Conservation (phyloP, 2,329 filamentous ascomycete genomes). For the Pezicula carpinea region DNA sequence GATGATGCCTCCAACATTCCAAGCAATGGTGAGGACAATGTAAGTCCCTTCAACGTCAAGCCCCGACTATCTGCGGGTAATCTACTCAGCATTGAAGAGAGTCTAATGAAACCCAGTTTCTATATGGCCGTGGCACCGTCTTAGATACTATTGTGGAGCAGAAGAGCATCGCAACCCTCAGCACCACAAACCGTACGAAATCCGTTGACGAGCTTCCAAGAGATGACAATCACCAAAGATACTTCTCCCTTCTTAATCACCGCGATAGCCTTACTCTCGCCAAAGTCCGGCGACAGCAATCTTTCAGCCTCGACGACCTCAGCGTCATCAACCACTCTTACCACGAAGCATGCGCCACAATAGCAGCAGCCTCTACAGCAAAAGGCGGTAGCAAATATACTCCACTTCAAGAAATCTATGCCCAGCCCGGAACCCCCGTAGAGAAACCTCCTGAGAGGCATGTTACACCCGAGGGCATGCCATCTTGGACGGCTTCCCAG, state of each 20-base stretch:
- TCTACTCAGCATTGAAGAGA: conserved; percentile 9
- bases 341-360: conserved; percentile 22
- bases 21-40: neutral
- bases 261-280: conserved; percentile 22
- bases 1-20: conserved; percentile 11
- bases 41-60: conserved; percentile 7
- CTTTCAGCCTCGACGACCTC: conserved; percentile 32
- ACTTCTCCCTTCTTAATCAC: conserved; percentile 19
- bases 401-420: conserved; percentile 25
- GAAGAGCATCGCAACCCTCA: conserved; percentile 32
- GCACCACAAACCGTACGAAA: conserved; percentile 19
- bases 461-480: conserved; percentile 27
- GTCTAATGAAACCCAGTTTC: conserved; percentile 23
- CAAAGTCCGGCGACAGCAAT: conserved; percentile 25
- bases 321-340: conserved; percentile 26
- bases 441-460: conserved; percentile 23
- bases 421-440: conserved; percentile 24
- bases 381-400: conserved; percentile 9
- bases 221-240: no score
- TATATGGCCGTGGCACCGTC: conserved; percentile 36
- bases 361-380: conserved; percentile 10
- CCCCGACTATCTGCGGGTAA: conserved; percentile 18
- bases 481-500: conserved; percentile 29
- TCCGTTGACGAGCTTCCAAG: conserved; percentile 23
- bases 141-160: conserved; percentile 38